Evolutionary conservation across 495 filamentous ascomycete species (phyloP), one percentile per base, ranked within the genome.

Genomic region (Penicillium arizonense): DNA sequence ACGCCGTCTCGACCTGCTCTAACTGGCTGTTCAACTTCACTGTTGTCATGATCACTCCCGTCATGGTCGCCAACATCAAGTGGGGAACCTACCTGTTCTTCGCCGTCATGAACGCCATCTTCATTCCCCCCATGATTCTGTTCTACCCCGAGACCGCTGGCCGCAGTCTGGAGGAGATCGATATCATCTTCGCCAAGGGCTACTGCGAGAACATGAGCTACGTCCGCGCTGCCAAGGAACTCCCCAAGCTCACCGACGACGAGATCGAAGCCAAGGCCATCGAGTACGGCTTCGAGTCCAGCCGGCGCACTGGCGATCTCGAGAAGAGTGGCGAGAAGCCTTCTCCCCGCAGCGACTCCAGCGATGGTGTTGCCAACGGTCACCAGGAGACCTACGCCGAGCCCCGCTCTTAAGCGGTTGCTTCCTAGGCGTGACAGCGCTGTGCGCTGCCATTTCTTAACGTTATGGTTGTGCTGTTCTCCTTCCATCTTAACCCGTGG

Each of bases 61-160:
- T 89, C 44, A 87, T 90, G 82, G 69, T 91, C 23, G 56, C 71
- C 39, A 72, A 76, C 46, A 89, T 90, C 47, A 65, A 76, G 44
- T 93, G 87, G 87, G 82, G 85, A 9, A 89, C 86, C 0, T 93
- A 91, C 65, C 76, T 91, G 33, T 88, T 91, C 80, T 91, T 91
- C 64, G 87, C 87, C 5, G 68, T 72, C 33, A 70, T 87, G 57
- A 91, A 92, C 69, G 83, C 78, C 43, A 70, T 70, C 56, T 89
- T 90, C 76, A 65, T 91, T 14, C 87, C 89, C 1, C 62, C 86
- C 53, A 86, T 91, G 69, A 89, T 80, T 69, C 82, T 90, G 71
- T 88, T 87, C 72, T 90, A 88, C 65, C 87, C 88, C 5, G 87
- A 90, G 72, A 90, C 86, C 1, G 80, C 81, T 9, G 69, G 76